Evolutionary conservation across 306 rosid species (phyloP), one percentile per base, ranked within the genome.

Genomic region (Cyclanthera cordifolia): DNA sequence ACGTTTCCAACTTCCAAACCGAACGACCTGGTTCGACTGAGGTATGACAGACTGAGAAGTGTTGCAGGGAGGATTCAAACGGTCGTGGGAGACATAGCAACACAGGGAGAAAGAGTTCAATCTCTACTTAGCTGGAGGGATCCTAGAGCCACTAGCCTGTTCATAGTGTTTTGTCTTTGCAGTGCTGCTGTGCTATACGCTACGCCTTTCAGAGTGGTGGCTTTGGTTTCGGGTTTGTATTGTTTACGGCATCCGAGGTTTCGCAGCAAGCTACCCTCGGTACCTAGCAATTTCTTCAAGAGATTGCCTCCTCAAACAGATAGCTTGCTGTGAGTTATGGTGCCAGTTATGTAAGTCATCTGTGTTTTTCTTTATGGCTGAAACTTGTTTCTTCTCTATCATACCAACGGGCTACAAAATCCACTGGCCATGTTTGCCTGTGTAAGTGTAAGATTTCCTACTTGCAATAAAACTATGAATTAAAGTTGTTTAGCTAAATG

Each of bases 1-100:
- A 92, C 98, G 25, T 92, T 89, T 58, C 98, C 98, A 0, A 85
- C 85, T 46, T 93, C 96, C 0, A 88, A 79, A 53, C 69, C 90
- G 0, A 75, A 82, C 6, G 95, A 87, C 60, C 66, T 80, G 27
- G 94, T 90, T 49, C 83, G 96, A 59, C 79, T 93, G 87, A 79
- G 99, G 83, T 93, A 93, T 45, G 99, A 93, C 51, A 78, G 96
- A 60, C 85, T 93, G 16, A 76, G 99, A 70, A 87, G 96, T 58
- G 95, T 93, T 8, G 95, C 96, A 0, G 96, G 96, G 19, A 86
- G 96, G 83, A 87, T 89, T 66, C 99, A 92, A 48, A 89, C 96
- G 0, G 89, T 92, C 16, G 98, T 89, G 30, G 98, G 96, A 1
- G 98, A 92, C 78, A 86, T 93, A 67, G 99, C 99, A 24, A 93